phyloP scores from a whole-genome alignment of 148 eudicot genomes.

The Chenopodium album region DNA sequence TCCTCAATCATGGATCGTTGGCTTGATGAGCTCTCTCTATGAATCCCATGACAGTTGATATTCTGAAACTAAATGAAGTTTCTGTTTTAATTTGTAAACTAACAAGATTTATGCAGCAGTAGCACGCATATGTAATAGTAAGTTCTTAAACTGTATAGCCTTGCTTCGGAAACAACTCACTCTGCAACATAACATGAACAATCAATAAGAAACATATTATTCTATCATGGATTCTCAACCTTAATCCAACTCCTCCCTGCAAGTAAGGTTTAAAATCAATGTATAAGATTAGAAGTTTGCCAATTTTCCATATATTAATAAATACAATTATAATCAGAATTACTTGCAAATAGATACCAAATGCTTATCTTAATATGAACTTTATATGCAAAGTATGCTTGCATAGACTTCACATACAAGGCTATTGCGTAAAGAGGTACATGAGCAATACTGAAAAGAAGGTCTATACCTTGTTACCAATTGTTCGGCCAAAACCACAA shows the following conservation, averaged over 20 bases:
- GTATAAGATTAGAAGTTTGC: slow-evolving; percentile 2
- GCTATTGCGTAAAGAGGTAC: background rate
- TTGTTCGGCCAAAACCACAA: slow-evolving; percentile 96
- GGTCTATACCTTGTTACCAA: slow-evolving; percentile 86
- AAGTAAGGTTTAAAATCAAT: slow-evolving; percentile 14
- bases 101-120: no score
- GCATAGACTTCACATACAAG: background rate
- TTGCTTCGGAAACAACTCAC: no score
- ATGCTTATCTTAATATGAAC: background rate
- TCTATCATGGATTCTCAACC: slow-evolving; percentile 91
- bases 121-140: no score
- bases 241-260: slow-evolving; percentile 99
- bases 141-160: no score
- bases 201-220: slow-evolving; percentile 55
- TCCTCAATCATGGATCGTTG: no score
- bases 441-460: slow-evolving; percentile 3
- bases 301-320: background rate
- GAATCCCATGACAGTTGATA: no score
- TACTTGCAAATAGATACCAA: background rate
- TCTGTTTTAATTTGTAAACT: no score
- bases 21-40: no score
- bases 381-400: background rate
- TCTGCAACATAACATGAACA: no score
- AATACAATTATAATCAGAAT: background rate
- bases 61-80: no score